Evolutionary conservation across 345 rosid species (phyloP).

Genomic region (Syzygium aqueum): DNA sequence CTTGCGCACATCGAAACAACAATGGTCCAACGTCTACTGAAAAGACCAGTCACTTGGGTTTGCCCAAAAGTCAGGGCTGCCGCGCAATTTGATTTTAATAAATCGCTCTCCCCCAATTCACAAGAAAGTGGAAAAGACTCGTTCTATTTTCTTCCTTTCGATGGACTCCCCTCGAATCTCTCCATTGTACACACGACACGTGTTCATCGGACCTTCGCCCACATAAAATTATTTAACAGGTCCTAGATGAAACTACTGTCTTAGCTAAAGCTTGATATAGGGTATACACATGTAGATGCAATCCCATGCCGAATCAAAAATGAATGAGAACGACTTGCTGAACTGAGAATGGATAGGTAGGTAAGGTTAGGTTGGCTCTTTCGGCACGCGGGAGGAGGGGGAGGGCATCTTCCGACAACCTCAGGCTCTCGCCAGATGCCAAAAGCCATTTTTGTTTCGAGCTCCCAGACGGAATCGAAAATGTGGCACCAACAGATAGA

Average conservation of each 20-base stretch:
- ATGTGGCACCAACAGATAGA: not conserved
- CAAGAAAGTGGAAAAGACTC: not conserved
- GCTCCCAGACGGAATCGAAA: not conserved
- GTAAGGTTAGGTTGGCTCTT: not conserved
- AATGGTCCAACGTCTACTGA: not conserved
- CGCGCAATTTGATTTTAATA: not conserved
- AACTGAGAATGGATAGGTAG: not conserved
- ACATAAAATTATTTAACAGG: fast-evolving
- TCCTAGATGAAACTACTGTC: not conserved
- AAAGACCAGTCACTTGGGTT: not conserved
- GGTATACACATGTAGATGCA: no score
- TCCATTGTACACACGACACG: no score
- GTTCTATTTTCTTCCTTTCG: not conserved
- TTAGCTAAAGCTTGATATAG: not conserved
- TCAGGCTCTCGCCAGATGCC: not conserved
- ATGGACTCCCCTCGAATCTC: not conserved
- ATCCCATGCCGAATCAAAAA: not conserved
- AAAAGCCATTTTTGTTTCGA: not conserved
- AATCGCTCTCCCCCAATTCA: not conserved
- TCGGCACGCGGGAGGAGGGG: not conserved
- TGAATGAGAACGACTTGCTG: not conserved
- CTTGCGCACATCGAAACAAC: not conserved
- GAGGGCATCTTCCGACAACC: not conserved
- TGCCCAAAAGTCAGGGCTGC: not conserved
- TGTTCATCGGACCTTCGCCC: not conserved